These are phyloP conservation scores for Salix viminalis DNA, from an alignment of 345 rosid genomes.

Conservation along the genomic window DNA sequence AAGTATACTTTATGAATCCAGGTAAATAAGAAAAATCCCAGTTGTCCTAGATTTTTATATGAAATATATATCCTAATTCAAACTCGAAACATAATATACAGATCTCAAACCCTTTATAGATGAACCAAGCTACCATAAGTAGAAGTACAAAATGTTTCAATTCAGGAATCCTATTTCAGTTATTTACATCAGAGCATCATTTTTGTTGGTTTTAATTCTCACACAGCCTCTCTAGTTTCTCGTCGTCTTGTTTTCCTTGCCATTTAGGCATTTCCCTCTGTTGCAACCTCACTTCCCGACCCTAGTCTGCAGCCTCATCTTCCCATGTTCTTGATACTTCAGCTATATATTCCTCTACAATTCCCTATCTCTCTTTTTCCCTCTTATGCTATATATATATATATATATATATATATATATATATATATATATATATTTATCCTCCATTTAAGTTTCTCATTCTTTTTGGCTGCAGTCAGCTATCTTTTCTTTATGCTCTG, in stretches of 20 bases:
- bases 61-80: rapidly evolving
- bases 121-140: slow-evolving; percentile 16
- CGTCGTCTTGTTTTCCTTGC: background rate
- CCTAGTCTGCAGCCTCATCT: background rate
- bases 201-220: background rate
- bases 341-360: background rate
- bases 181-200: background rate
- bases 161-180: slow-evolving; percentile 2
- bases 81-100: rapidly evolving
- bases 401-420: too few relatives aligned
- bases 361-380: background rate
- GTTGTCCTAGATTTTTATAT: too few relatives aligned
- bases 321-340: background rate
- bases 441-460: background rate
- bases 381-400: too few relatives aligned
- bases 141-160: background rate
- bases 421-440: too few relatives aligned
- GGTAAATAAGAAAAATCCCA: too few relatives aligned
- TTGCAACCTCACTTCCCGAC: background rate
- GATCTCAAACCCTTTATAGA: background rate
- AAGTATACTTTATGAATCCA: too few relatives aligned
- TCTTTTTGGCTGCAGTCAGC: too few relatives aligned
- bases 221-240: background rate
- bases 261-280: background rate
- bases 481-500: background rate